Percentiles rank a stretch among this genome's conserved stretches.
phyloP scores from a whole-genome alignment of 1,284 basidiomycete genomes.

The Hortiboletus rubellus region DNA sequence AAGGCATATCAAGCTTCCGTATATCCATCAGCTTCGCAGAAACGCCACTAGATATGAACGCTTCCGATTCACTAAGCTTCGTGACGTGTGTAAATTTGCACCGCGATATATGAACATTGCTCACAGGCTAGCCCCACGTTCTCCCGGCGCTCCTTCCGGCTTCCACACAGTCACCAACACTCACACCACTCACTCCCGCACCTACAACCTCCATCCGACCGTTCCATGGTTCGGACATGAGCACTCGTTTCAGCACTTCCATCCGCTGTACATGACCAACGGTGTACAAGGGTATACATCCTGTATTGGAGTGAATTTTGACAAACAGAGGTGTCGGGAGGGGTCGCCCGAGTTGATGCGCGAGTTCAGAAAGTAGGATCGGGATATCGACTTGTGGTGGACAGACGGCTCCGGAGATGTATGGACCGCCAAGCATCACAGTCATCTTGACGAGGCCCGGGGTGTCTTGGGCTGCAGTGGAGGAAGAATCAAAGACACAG shows the following conservation, averaged over 20 bases:
- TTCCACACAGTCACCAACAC: conserved; percentile 87
- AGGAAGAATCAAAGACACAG: conserved; percentile 81
- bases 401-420: conserved; percentile 7
- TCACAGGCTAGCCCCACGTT: conserved; percentile 38
- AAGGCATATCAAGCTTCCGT: conserved; percentile 5
- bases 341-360: conserved; percentile 48
- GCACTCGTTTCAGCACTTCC: conserved; percentile 52
- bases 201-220: conserved; percentile 76
- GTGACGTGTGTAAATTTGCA: conserved; percentile 16
- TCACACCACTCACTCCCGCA: conserved; percentile 86
- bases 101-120: conserved; percentile 11
- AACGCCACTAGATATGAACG: conserved; percentile 12
- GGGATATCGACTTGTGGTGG: conserved; percentile 32
- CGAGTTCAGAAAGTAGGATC: conserved; percentile 40
- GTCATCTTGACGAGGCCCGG: conserved; percentile 67
- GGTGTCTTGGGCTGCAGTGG: conserved; percentile 68
- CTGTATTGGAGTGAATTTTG: conserved; percentile 55
- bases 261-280: conserved; percentile 77
- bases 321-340: conserved; percentile 63
- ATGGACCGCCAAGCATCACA: conserved; percentile 89
- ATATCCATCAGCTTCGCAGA: conserved; percentile 11
- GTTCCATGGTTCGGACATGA: conserved; percentile 50
- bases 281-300: conserved; percentile 83
- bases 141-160: conserved; percentile 61
- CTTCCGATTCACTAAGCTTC: conserved; percentile 14